These are phyloP conservation scores for Solanum piurae DNA, from an alignment of 257 asterid genomes.

Conservation along the genomic window DNA sequence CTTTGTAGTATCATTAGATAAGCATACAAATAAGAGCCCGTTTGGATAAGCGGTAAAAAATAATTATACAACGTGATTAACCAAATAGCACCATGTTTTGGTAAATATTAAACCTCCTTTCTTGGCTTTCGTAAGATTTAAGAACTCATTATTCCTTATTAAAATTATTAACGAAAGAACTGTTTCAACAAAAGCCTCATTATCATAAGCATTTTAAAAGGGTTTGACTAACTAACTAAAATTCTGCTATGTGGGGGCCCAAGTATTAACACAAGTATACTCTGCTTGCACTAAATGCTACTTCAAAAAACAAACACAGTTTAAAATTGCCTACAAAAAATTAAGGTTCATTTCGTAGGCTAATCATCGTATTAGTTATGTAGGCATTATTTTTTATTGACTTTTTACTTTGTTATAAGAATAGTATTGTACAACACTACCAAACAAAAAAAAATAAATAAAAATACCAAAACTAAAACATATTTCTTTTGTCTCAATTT, in stretches of 20 bases:
- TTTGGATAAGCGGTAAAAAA: too few species aligned
- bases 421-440: too few species aligned
- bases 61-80: background rate
- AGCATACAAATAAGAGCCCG: too few species aligned
- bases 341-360: background rate
- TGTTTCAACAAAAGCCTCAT: slow-evolving; percentile 1
- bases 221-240: background rate
- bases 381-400: too few species aligned
- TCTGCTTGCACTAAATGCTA: background rate
- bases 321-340: background rate
- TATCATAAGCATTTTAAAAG: background rate
- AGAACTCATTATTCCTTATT: background rate
- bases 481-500: too few species aligned
- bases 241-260: background rate
- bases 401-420: too few species aligned
- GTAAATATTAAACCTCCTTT: background rate
- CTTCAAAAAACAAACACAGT: background rate
- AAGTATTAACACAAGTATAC: background rate
- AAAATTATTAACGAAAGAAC: background rate
- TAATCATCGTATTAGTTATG: background rate
- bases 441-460: background rate
- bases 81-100: background rate
- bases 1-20: too few species aligned
- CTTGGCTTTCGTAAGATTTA: background rate
- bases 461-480: background rate